Evolutionary conservation across 2,329 filamentous ascomycete species (phyloP), one percentile per base, ranked within the genome.

Genomic region (Elsinoe ampelina): DNA sequence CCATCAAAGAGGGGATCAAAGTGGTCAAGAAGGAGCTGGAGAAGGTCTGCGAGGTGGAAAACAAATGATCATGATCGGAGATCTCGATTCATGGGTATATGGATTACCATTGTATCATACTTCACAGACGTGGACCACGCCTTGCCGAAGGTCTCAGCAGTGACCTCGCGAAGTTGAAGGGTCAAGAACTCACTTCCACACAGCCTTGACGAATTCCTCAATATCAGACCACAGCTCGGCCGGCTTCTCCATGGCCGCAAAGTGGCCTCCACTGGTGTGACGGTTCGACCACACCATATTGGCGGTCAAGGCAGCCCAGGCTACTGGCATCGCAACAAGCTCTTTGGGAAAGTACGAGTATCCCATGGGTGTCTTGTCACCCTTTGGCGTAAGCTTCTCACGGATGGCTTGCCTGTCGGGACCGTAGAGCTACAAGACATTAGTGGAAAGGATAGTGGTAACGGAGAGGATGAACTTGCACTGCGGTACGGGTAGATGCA

Each of bases 1-100:
- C 77, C 2, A 74, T 82, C 13, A 72, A 73, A 36, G 75, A 77
- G 61, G 80, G 78, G 1, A 73, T 79, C 11, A 75, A 72, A 57
- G 73, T 75, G 11, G 70, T 83, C 45, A 76, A 76, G 65, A 76
- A 74, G 58, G 77, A 79, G 61, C 62, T 60, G 62, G 64, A 52
- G 59, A 61, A 61, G 52, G 60, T 61, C 42, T 55, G 43, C 36
- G 57, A 56, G n/a, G 35, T 58, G 32, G 57, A 55, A 20, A 38
- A 35, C 32, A 54, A 58, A 36, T 58, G 48, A 30, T 30, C 26
- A 30, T 30, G 26, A 8, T 30, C 7, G 26, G 26, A 30, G 7
- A 6, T 6, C 7, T 2, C 7, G 5, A 5, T 30, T 26, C 48
- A 39, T 17, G n/a, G 2, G 13, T 38, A 3, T 19, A 36, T 12